Evolutionary conservation across 352 stramenopile genomes (phyloP).

Genomic region (Pythium insidiosum): DNA sequence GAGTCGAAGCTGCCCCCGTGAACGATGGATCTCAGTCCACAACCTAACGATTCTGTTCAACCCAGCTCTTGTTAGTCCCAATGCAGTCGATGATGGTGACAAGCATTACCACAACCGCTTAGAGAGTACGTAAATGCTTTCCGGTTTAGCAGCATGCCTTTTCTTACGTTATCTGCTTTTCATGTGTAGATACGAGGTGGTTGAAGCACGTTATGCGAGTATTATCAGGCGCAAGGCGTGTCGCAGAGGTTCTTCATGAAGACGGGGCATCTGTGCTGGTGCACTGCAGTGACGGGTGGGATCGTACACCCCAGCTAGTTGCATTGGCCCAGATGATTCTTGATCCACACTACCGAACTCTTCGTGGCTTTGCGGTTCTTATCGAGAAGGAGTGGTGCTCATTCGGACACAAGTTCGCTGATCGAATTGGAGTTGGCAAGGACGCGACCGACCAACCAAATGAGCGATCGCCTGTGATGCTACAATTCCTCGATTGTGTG

Average conservation of each 20-base stretch:
- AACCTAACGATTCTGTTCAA: background rate
- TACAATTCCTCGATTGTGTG: slow-evolving; percentile 83
- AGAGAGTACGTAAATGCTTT: slow-evolving; percentile 50
- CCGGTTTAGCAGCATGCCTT: too few relatives aligned
- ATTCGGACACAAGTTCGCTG: slow-evolving; percentile 88
- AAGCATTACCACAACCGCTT: slow-evolving; percentile 84
- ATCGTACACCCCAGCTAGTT: slow-evolving; percentile 78
- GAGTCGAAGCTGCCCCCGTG: too few relatives aligned
- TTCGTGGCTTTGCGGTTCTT: slow-evolving; percentile 74
- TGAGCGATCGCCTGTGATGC: slow-evolving; percentile 78
- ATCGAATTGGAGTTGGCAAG: slow-evolving; percentile 76
- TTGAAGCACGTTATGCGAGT: slow-evolving; percentile 92
- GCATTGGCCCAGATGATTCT: slow-evolving; percentile 79
- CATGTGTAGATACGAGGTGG: slow-evolving; percentile 89
- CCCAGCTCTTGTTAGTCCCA: slow-evolving; percentile 71
- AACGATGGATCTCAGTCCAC: too few relatives aligned
- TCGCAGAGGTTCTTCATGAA: slow-evolving; percentile 81
- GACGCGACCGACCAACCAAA: slow-evolving; percentile 73
- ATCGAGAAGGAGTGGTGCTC: slow-evolving; percentile 86
- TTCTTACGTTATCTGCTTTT: too few relatives aligned
- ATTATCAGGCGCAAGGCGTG: slow-evolving; percentile 51
- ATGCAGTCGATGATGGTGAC: slow-evolving; percentile 75
- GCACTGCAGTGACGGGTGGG: slow-evolving; percentile 84
- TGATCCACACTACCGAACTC: slow-evolving; percentile 81
- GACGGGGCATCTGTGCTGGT: slow-evolving; percentile 77